Conservation (phyloP, 345 rosid species). For the Salix brachista region DNA sequence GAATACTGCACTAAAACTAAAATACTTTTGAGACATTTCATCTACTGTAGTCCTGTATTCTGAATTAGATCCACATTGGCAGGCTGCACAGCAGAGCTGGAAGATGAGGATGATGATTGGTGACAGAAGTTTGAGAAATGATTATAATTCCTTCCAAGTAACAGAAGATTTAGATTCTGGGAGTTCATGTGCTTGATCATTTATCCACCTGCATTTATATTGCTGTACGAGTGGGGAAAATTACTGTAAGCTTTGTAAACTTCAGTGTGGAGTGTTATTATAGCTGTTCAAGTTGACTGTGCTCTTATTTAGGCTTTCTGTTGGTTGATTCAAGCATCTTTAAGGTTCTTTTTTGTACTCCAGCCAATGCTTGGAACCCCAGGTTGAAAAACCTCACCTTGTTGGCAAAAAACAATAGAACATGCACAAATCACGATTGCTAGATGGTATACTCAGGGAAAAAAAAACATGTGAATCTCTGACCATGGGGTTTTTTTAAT, state of each 20-base stretch:
- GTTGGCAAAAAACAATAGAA: not conserved
- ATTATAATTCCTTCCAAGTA: constrained; percentile 7
- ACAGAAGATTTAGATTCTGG: constrained; percentile 3
- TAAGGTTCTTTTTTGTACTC: not conserved
- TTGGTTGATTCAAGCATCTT: constrained; percentile 8
- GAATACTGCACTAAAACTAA: not conserved
- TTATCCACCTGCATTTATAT: constrained; percentile 6
- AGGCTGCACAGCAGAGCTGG: constrained; percentile 27
- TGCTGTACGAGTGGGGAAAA: constrained; percentile 15
- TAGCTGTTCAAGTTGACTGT: constrained; percentile 16
- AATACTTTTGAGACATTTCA: not conserved
- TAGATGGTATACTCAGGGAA: not conserved
- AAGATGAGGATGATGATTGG: constrained; percentile 19
- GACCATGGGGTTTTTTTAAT: not conserved
- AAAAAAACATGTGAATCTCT: not conserved
- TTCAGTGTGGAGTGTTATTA: constrained; percentile 17
- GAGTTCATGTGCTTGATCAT: constrained; percentile 15
- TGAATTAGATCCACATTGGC: constrained; percentile 9
- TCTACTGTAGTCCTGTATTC: not conserved
- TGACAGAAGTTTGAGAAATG: constrained; percentile 4
- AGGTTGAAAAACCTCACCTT: not conserved
- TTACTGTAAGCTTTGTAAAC: constrained; percentile 18
- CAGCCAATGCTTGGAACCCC: not conserved
- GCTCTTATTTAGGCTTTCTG: constrained; percentile 9
- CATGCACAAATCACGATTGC: not conserved